These are phyloP conservation scores for Globisporangium polare DNA, from an alignment of 352 stramenopile genomes.

Conservation along the genomic window DNA sequence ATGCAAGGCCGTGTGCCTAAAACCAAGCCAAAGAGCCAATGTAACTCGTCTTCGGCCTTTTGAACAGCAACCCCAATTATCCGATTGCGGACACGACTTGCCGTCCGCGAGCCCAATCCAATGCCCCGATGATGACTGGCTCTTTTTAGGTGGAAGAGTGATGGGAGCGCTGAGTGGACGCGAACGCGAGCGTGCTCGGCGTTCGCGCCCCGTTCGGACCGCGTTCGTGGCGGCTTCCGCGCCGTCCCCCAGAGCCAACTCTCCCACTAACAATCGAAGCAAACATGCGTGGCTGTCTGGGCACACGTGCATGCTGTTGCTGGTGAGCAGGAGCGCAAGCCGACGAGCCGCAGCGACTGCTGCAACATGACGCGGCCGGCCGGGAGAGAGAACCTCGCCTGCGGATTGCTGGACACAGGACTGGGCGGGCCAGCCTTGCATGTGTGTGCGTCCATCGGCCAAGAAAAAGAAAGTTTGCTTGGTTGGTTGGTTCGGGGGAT, in stretches of 20 bases:
- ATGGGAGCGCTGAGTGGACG: background rate
- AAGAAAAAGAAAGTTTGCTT: background rate
- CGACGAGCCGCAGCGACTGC: background rate
- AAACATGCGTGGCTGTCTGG: background rate
- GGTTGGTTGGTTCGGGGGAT: background rate
- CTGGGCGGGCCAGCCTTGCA: background rate
- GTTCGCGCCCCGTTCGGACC: conserved; percentile 4
- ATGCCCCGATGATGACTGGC: background rate
- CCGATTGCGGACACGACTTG: background rate
- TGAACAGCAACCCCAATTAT: background rate
- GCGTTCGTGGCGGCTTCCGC: conserved; percentile 4
- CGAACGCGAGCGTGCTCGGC: background rate
- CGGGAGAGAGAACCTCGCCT: background rate
- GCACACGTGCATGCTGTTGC: no score
- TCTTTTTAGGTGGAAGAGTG: conserved; percentile 10
- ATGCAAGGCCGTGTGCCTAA: background rate
- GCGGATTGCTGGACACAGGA: background rate
- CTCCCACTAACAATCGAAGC: conserved; percentile 1
- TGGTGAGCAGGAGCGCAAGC: no score
- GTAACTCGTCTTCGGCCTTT: background rate
- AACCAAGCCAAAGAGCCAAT: background rate
- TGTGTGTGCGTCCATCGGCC: background rate
- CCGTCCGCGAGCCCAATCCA: no score
- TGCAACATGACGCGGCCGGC: background rate
- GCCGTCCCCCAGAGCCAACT: background rate